Evolutionary conservation across 139 green algal genomes (phyloP), one percentile per base, ranked within the genome.

Genomic region (Edaphochlamys debaryana): DNA sequence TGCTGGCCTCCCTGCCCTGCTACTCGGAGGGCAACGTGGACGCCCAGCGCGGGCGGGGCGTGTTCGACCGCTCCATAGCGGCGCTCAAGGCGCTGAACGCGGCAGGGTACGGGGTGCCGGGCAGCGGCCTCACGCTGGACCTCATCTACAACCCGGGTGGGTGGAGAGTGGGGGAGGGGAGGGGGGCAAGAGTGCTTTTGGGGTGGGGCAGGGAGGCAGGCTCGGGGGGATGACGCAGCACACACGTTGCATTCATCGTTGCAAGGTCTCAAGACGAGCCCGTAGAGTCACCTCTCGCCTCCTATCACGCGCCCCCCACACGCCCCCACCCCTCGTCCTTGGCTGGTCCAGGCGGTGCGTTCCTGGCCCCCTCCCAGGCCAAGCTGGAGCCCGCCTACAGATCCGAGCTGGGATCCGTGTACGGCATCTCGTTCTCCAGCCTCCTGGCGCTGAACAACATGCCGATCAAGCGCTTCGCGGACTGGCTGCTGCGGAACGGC

Each of bases 401-500:
- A 34, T 62, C 62, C 9, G 91, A 94, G 85, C 87, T 98, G 42
- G 25, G 37, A 1, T 85, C 75, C 29, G 64, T 69, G 5, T 96
- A 95, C 83, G 96, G 94, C 69, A 96, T 99, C 68, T 7, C 67
- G 0, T 99, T 99, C 92, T 96, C 88, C 85, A 85, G 64, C 34
- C 91, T 99, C 40, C 89, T 99, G 52, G 94, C 90, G 70, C 89
- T 99, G n/a, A 99, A 98, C 91, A 99, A 99, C 95, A 98, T 99
- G 97, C 97, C 97, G 73, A 98, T 99, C 89, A 99, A 99, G 90
- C 89, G 97, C 40, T 99, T 95, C 85, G 95, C 94, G 5, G 96
- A 99, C 85, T 95, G 91, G 60, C 89, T 99, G 48, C 27, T 34
- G 27, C 48, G 50, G 48, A 3, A 63, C 25, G 71, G 86, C 30